These are phyloP conservation scores for Sporobolomyces phaffii DNA, from an alignment of 768 basidiomycete genomes.

Conservation along the genomic window DNA sequence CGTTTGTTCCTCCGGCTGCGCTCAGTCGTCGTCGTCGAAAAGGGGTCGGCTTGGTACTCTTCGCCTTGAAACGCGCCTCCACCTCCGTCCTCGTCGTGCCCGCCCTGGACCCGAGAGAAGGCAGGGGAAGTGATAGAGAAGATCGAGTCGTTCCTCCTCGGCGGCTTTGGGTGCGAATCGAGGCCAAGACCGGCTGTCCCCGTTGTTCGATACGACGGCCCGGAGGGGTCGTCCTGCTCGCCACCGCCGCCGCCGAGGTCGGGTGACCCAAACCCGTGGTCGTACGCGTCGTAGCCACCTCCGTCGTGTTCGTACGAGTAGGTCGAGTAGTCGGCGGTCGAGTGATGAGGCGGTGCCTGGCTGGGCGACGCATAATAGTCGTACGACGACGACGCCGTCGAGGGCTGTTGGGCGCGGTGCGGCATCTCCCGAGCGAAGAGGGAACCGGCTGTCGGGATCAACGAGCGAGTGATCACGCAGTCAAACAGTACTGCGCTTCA, in stretches of 20 bases:
- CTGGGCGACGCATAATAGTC: no score
- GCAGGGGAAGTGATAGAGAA: background rate
- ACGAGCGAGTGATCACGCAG: background rate
- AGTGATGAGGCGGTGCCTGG: background rate
- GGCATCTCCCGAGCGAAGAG: background rate
- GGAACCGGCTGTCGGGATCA: no score
- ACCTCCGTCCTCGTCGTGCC: background rate
- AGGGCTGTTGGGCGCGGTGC: background rate
- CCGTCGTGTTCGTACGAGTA: background rate
- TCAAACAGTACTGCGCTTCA: no score
- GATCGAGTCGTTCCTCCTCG: background rate
- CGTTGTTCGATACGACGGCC: no score
- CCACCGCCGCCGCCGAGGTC: no score
- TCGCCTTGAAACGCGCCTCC: constrained; percentile 1
- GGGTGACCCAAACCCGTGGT: no score
- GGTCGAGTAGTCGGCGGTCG: no score
- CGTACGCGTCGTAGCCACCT: no score
- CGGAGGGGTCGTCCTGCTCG: no score
- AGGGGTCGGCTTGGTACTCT: background rate
- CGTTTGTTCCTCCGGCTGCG: background rate
- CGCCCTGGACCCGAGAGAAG: no score
- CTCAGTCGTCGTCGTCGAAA: background rate
- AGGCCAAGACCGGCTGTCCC: no score
- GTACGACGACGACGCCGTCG: background rate
- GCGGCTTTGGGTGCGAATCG: no score